Base-by-base conservation (phyloP, 2,329 filamentous ascomycete genomes). In the Hysterium pulicare region DNA sequence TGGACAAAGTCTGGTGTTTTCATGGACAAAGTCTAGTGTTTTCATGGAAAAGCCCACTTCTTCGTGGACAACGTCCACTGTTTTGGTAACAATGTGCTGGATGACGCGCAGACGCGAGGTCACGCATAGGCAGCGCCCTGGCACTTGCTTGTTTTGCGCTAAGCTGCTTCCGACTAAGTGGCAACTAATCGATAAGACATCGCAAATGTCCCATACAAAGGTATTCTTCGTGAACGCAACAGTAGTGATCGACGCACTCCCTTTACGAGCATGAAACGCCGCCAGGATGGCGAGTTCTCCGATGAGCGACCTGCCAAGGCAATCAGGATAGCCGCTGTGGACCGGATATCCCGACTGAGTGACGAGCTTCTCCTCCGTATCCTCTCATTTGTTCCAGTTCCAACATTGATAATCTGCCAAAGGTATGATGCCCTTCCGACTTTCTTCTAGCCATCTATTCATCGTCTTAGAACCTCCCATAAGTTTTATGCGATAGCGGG, bases 291-390 rank as follows among this genome's bases (percentile, higher is more conserved):
- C 17, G 58, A 55, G 4, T 50, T 48, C n/a, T 41, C 43, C 24
- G 41, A 39, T 31, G 58, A 55, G 40, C 63, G 53, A 17, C 50
- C 64, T n/a, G 43, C 57, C 9, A 83, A 83, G 61, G 68, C 74
- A 44, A 53, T 57, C 40, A 62, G 63, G 26, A 64, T 71, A 22
- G 58, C 59, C 40, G 53, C 57, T 33, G 50, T 62, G 43, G 86
- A 95, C 67, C 73, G 75, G 36, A 66, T 96, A 13, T 87, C 87
- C 5, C 70, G 68, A 7, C 75, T 97, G 39, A 95, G 90, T 48
- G 87, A 95, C 64, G 93, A 98, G 67, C 75, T 97, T 24, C 77
- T 95, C 23, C 71, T 97, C 42, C 86, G 90, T 54, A 86, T 96
- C 46, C 74, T 96, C 26, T 86, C 86, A 4, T 86, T 81, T 60